These are phyloP conservation scores for Scheffersomyces coipomensis DNA, from an alignment of 805 yeast genomes.

Conservation along the genomic window DNA sequence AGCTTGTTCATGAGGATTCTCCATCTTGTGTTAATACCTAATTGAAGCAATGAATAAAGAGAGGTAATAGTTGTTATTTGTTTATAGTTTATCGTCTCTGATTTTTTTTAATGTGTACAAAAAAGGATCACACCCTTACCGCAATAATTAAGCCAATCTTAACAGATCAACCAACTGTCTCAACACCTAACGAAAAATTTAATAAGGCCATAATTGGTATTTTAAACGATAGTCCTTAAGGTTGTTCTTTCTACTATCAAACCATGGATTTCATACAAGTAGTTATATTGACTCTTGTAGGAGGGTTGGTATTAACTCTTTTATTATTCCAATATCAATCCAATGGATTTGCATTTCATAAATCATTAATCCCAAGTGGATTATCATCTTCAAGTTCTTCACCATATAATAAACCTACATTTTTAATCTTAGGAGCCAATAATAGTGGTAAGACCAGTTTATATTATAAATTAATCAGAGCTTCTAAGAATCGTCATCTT, in stretches of 20 bases:
- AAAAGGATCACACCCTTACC: neutral
- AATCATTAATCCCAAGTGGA: constrained; percentile 3
- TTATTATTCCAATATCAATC: constrained; percentile 23
- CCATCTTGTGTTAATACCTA: constrained; percentile 50
- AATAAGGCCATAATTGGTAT: no score
- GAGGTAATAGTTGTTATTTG: neutral
- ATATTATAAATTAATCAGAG: constrained; percentile 30
- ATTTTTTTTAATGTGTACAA: neutral
- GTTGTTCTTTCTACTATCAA: no score
- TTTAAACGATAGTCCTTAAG: no score
- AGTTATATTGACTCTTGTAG: constrained; percentile 19
- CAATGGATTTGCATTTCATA: constrained; percentile 13
- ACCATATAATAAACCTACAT: constrained; percentile 47
- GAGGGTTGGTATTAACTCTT: constrained; percentile 25
- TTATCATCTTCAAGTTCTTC: constrained; percentile 5
- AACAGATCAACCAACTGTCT: no score
- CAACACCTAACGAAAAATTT: no score
- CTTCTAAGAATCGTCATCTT: constrained; percentile 7
- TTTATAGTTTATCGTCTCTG: neutral
- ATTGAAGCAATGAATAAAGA: no score
- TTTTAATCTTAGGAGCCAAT: constrained; percentile 63
- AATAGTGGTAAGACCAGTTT: constrained; percentile 67
- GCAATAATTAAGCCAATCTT: no score
- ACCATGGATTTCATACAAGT: constrained; percentile 29
- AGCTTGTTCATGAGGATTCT: constrained; percentile 82